Conservation (phyloP, 768 basidiomycete genomes). For the Multifurca ochricompacta region DNA sequence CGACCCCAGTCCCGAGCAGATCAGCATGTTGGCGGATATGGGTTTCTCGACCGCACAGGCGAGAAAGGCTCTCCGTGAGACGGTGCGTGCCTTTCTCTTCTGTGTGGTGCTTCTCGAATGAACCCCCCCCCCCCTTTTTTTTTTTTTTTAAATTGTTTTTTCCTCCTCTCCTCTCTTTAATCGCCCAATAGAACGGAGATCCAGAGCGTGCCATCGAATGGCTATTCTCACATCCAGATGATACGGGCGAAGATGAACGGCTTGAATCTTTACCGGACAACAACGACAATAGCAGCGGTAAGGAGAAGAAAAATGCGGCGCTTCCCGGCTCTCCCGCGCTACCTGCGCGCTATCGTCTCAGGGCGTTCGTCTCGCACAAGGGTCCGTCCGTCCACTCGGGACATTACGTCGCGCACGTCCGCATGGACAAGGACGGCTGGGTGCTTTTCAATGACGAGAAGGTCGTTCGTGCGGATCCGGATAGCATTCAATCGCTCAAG, state of each 20-base stretch:
- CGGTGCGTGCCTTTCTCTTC: constrained; percentile 43
- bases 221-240: constrained; percentile 92
- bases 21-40: constrained; percentile 79
- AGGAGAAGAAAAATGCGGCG: not conserved
- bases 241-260: constrained; percentile 53
- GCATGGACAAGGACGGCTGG: constrained; percentile 51
- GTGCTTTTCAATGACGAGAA: constrained; percentile 96
- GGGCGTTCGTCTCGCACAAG: constrained; percentile 96
- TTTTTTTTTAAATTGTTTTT: no score
- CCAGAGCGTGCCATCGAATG: constrained; percentile 89
- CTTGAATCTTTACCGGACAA: no score
- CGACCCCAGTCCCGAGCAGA: constrained; percentile 64
- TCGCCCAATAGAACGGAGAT: constrained; percentile 47
- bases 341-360: constrained; percentile 73
- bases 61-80: constrained; percentile 78
- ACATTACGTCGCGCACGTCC: constrained; percentile 84
- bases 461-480: constrained; percentile 80
- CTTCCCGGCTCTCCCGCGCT: constrained; percentile 39
- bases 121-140: not conserved
- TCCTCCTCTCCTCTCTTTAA: no score
- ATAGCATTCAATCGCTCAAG: constrained; percentile 76
- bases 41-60: constrained; percentile 84
- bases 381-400: constrained; percentile 93
- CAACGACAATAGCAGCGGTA: not conserved
- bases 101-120: not conserved